phyloP scores from a whole-genome alignment of 179 eudicot species.

The Spinacia oleracea region DNA sequence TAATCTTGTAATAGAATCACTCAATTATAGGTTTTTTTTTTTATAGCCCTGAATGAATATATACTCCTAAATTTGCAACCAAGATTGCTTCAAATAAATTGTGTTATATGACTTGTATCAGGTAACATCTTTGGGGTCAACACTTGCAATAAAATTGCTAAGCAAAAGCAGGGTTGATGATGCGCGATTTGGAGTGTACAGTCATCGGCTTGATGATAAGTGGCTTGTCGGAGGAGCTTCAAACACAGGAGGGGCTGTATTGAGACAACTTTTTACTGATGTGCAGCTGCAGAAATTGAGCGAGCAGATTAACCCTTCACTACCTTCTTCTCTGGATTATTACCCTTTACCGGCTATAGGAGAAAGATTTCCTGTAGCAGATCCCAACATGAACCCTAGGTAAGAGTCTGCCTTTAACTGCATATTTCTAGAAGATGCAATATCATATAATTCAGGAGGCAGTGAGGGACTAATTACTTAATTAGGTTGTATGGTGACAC shows the following conservation, averaged over 20 bases:
- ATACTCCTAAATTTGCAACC: not conserved
- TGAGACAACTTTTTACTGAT: constrained; percentile 74
- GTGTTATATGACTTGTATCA: constrained; percentile 17
- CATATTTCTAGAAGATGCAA: no score
- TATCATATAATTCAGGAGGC: not conserved
- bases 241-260: constrained; percentile 93
- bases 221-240: constrained; percentile 99
- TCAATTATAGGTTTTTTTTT: not conserved
- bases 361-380: constrained; percentile 92
- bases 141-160: constrained; percentile 88
- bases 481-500: no score
- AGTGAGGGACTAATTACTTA: not conserved
- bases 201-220: constrained; percentile 96
- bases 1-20: not conserved
- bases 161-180: constrained; percentile 86
- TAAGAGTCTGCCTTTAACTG: constrained; percentile 18
- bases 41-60: not conserved
- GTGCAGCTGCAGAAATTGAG: constrained; percentile 70
- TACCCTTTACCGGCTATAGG: constrained; percentile 78
- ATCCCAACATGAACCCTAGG: constrained; percentile 83
- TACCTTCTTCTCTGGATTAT: constrained; percentile 74
- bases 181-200: constrained; percentile 90
- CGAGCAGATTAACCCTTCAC: constrained; percentile 60
- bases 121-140: constrained; percentile 99
- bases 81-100: not conserved